phyloP scores from a whole-genome alignment of 495 filamentous ascomycete genomes.

The Xylaria grammica region DNA sequence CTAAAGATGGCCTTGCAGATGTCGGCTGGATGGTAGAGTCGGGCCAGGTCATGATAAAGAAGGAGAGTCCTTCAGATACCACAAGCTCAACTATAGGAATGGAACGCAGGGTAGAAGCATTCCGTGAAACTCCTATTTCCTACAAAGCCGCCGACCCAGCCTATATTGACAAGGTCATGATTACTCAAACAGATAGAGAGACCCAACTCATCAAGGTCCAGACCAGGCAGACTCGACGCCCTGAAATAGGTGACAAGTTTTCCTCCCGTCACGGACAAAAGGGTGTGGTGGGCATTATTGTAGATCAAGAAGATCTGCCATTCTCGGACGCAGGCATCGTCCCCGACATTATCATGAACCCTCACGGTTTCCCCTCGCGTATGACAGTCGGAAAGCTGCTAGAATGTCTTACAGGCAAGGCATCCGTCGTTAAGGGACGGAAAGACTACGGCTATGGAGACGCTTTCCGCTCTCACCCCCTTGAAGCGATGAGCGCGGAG shows the following conservation, averaged over 20 bases:
- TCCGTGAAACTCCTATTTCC: constrained; percentile 70
- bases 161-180: constrained; percentile 93
- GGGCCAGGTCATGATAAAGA: constrained; percentile 87
- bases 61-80: constrained; percentile 77
- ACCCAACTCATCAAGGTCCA: constrained; percentile 85
- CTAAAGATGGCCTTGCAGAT: constrained; percentile 79
- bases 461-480: constrained; percentile 90
- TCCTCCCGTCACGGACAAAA: constrained; percentile 99
- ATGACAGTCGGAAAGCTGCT: constrained; percentile 99
- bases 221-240: constrained; percentile 88
- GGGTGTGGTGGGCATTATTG: constrained; percentile 95
- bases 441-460: constrained; percentile 83
- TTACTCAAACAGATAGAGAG: constrained; percentile 83
- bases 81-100: constrained; percentile 68
- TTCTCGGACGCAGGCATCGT: constrained; percentile 89
- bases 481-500: constrained; percentile 85
- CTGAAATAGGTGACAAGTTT: constrained; percentile 97
- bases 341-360: constrained; percentile 99
- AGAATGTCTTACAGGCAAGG: constrained; percentile 93
- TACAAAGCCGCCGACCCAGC: constrained; percentile 84
- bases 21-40: constrained; percentile 75
- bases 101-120: constrained; percentile 65
- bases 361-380: constrained; percentile 97
- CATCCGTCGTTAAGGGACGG: constrained; percentile 80
- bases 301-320: constrained; percentile 94